These are phyloP conservation scores for Trichoderma erinaceum DNA, from an alignment of 495 filamentous ascomycete genomes.

Conservation along the genomic window DNA sequence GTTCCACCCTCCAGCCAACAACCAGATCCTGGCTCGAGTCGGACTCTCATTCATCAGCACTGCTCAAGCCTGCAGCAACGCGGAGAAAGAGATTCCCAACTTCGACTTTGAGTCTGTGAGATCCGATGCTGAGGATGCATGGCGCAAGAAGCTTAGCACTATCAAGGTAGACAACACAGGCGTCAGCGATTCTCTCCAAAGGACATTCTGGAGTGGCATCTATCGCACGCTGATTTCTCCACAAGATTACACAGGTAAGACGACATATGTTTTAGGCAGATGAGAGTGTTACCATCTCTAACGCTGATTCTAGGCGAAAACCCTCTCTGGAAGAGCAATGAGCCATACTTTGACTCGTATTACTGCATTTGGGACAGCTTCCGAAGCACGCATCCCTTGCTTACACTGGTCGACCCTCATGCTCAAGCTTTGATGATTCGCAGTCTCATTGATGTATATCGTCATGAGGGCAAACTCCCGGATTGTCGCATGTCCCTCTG, in stretches of 20 bases:
- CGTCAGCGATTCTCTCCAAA: slow-evolving; percentile 45
- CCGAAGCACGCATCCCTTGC: slow-evolving; percentile 57
- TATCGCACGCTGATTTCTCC: slow-evolving; percentile 62
- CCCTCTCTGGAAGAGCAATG: slow-evolving; percentile 58
- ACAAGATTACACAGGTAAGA: slow-evolving; percentile 58
- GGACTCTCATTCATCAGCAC: slow-evolving; percentile 59
- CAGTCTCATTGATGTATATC: slow-evolving; percentile 60
- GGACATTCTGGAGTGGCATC: slow-evolving; percentile 58
- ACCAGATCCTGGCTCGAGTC: slow-evolving; percentile 49
- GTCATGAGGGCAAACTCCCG: slow-evolving; percentile 57
- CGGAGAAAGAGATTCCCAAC: slow-evolving; percentile 53
- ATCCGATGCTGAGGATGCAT: slow-evolving; percentile 45
- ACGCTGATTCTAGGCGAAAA: slow-evolving; percentile 42
- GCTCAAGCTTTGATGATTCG: slow-evolving; percentile 58
- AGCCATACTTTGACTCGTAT: slow-evolving; percentile 67
- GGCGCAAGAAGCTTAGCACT: slow-evolving; percentile 53
- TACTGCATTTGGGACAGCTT: slow-evolving; percentile 67
- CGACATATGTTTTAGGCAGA: background rate
- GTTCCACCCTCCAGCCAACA: slow-evolving; percentile 43
- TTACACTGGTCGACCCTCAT: slow-evolving; percentile 59
- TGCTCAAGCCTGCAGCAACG: slow-evolving; percentile 55
- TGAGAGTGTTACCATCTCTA: background rate
- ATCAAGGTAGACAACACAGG: slow-evolving; percentile 48
- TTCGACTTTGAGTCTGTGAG: slow-evolving; percentile 50
- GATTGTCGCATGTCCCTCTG: slow-evolving; percentile 59